A percentile compares a stretch with the other conserved stretches of the same genome.
phyloP scores from a whole-genome alignment of 331 rosid species.

The Malus hybrid region DNA sequence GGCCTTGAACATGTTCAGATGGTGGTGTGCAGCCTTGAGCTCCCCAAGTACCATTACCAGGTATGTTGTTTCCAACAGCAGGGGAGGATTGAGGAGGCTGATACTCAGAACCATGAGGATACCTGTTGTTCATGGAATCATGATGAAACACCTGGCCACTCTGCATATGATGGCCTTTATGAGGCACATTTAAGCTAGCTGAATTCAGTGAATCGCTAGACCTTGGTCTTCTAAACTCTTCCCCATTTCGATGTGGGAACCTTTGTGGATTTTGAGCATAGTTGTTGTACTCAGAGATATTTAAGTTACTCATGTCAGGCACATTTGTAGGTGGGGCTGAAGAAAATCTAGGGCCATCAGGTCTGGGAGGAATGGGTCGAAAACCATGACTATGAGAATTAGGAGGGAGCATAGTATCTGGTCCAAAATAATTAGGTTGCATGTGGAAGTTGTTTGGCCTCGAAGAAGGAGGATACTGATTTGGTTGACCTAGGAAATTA shows the following conservation, averaged over 20 bases:
- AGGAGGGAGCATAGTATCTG: constrained; percentile 28
- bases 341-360: constrained; percentile 41
- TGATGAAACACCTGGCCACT: constrained; percentile 36
- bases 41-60: constrained; percentile 66
- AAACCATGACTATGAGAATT: constrained; percentile 40
- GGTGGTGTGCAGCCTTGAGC: constrained; percentile 62
- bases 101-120: constrained; percentile 45
- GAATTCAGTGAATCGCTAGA: constrained; percentile 26
- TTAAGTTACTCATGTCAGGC: constrained; percentile 55
- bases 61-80: constrained; percentile 25
- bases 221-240: constrained; percentile 37
- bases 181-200: constrained; percentile 28
- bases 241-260: constrained; percentile 40
- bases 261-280: constrained; percentile 31
- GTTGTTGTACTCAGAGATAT: constrained; percentile 37
- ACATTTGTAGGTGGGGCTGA: constrained; percentile 26
- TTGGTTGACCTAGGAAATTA: constrained; percentile 33
- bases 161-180: constrained; percentile 39
- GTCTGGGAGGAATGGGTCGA: constrained; percentile 37
- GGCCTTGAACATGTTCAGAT: constrained; percentile 45
- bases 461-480: constrained; percentile 36
- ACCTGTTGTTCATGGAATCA: constrained; percentile 33
- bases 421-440: constrained; percentile 45
- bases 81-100: constrained; percentile 23
- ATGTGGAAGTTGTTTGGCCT: constrained; percentile 42